phyloP scores from a whole-genome alignment of 1,139 yeast species.

The Pneumocystis jirovecii region DNA sequence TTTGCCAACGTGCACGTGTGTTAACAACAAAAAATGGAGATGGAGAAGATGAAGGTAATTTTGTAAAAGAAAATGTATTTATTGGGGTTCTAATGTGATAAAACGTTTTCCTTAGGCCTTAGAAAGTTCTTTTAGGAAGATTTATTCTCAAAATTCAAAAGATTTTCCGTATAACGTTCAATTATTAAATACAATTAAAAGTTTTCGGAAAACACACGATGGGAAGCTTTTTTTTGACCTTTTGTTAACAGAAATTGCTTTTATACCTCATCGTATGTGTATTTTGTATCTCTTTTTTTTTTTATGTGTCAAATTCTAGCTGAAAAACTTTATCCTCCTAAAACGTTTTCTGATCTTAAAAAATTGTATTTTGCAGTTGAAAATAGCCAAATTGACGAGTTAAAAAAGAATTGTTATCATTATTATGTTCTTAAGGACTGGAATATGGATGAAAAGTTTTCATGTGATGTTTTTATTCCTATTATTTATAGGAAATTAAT shows the following conservation, averaged over 20 bases:
- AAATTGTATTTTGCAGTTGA: neutral
- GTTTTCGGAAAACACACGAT: neutral
- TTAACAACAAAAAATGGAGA: neutral
- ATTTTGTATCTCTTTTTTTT: neutral
- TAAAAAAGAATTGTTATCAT: neutral
- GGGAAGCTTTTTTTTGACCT: neutral
- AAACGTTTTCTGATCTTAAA: neutral
- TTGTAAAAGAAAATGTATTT: neutral
- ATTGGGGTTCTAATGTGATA: neutral
- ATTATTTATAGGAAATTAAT: neutral
- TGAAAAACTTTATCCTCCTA: neutral
- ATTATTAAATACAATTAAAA: neutral
- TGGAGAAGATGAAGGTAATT: neutral
- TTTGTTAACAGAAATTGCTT: neutral
- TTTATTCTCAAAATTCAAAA: neutral
- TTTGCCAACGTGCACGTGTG: neutral
- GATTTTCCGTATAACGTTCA: neutral
- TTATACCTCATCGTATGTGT: neutral
- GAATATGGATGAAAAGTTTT: neutral
- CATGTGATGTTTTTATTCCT: neutral
- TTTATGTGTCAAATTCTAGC: neutral
- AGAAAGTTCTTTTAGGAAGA: neutral
- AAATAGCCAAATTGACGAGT: neutral
- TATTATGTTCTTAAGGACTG: neutral
- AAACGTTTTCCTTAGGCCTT: neutral